These are phyloP conservation scores for Eimeria maxima DNA, from an alignment of 169 alveolate species.

Conservation along the genomic window DNA sequence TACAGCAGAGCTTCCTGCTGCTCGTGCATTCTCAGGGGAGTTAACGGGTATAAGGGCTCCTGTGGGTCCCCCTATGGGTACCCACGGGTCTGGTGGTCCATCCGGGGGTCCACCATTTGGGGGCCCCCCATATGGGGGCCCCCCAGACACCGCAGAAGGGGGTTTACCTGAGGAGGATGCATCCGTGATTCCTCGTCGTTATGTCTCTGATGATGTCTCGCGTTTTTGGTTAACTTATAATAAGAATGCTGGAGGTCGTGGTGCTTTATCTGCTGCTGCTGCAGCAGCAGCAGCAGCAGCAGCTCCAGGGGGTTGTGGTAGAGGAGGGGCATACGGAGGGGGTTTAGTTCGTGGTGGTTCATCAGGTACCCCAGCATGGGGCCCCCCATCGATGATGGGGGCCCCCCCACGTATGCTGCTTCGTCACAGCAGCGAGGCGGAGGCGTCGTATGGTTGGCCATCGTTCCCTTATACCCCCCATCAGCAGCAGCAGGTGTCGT, in stretches of 20 bases:
- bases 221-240: constrained; percentile 39
- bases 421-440: not conserved
- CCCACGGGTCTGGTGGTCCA: not conserved
- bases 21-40: not conserved
- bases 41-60: not conserved
- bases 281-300: constrained; percentile 47
- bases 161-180: not conserved
- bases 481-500: constrained; percentile 1
- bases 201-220: constrained; percentile 39
- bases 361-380: not conserved
- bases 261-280: not conserved
- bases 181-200: not conserved
- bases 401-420: not conserved
- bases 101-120: no score
- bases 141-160: not conserved
- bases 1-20: not conserved
- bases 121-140: not conserved
- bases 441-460: not conserved
- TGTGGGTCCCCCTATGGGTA: not conserved
- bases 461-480: not conserved
- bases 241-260: not conserved
- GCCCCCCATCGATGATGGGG: not conserved
- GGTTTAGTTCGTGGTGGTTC: not conserved
- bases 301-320: not conserved
- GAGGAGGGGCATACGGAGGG: not conserved